phyloP scores from a whole-genome alignment of 495 filamentous ascomycete genomes.

The Podospora pseudoanserina region DNA sequence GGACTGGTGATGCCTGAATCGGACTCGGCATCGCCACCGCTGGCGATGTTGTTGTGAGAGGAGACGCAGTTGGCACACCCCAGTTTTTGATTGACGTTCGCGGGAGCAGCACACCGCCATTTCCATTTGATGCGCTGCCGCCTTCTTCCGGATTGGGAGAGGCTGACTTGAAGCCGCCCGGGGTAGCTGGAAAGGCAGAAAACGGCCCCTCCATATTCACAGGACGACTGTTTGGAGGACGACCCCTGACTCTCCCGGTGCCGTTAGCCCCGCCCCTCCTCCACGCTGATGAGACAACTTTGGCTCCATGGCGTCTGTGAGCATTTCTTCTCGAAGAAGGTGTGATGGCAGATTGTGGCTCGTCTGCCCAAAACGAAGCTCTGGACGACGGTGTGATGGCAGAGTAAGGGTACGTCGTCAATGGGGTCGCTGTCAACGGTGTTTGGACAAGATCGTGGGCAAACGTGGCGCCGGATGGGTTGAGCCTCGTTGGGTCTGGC shows the following conservation, averaged over 20 bases:
- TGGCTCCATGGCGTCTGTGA: conserved; percentile 78
- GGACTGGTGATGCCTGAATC: conserved; percentile 14
- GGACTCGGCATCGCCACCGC: conserved; percentile 23
- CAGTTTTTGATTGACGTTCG: background rate
- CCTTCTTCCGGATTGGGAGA: conserved; percentile 34
- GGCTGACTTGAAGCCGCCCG: conserved; percentile 27
- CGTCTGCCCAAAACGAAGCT: conserved; percentile 8
- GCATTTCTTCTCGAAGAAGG: conserved; percentile 26
- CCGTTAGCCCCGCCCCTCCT: conserved; percentile 62
- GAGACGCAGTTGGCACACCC: background rate
- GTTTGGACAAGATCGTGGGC: conserved; percentile 43
- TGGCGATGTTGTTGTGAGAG: conserved; percentile 16
- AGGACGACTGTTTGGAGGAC: conserved; percentile 74
- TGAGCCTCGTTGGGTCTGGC: conserved; percentile 28
- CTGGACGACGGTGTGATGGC: conserved; percentile 24
- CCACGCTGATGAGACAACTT: conserved; percentile 93
- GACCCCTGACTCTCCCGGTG: conserved; percentile 73
- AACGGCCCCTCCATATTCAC: conserved; percentile 70
- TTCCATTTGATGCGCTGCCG: background rate
- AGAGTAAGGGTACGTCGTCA: conserved; percentile 32
- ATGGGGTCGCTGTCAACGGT: conserved; percentile 48
- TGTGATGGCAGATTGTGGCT: conserved; percentile 20
- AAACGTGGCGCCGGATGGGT: conserved; percentile 21
- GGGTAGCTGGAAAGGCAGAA: conserved; percentile 65
- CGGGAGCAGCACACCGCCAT: background rate